Evolutionary conservation across 345 rosid species (phyloP).

Genomic region (Turritis glabra): DNA sequence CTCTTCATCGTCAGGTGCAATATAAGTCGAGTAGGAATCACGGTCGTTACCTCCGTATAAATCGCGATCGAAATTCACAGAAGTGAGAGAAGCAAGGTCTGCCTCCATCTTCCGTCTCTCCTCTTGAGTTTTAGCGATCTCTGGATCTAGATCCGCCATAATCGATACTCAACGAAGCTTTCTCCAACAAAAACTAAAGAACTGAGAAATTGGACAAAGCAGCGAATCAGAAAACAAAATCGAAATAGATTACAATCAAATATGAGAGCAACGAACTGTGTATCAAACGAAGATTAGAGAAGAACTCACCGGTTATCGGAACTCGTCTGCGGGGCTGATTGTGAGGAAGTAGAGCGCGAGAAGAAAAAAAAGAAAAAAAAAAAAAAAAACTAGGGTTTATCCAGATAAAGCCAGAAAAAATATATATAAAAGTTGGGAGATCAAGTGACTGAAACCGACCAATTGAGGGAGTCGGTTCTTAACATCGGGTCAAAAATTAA

Average conservation of each 20-base stretch:
- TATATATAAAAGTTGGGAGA: background rate
- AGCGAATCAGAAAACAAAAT: constrained; percentile 10
- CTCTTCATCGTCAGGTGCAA: constrained; percentile 86
- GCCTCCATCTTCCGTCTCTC: constrained; percentile 73
- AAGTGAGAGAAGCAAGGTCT: constrained; percentile 70
- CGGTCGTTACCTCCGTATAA: constrained; percentile 79
- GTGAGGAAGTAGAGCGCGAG: constrained; percentile 7
- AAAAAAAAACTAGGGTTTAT: constrained; percentile 29
- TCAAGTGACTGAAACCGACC: constrained; percentile 1
- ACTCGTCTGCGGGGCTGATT: constrained; percentile 4
- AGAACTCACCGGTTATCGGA: constrained; percentile 16
- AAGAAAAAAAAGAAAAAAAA: background rate
- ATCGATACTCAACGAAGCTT: constrained; percentile 26
- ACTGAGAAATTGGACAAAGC: background rate
- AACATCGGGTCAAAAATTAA: background rate
- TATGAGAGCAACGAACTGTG: background rate
- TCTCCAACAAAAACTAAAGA: background rate
- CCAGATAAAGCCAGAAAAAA: background rate
- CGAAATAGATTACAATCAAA: background rate
- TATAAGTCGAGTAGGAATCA: constrained; percentile 62
- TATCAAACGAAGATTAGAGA: background rate
- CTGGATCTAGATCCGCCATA: constrained; percentile 58
- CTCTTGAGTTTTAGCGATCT: constrained; percentile 85
- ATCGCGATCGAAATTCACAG: constrained; percentile 73
- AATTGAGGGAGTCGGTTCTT: constrained; percentile 19